Conservation (phyloP, 352 stramenopile species). For the Globisporangium rhizosaccharum region DNA sequence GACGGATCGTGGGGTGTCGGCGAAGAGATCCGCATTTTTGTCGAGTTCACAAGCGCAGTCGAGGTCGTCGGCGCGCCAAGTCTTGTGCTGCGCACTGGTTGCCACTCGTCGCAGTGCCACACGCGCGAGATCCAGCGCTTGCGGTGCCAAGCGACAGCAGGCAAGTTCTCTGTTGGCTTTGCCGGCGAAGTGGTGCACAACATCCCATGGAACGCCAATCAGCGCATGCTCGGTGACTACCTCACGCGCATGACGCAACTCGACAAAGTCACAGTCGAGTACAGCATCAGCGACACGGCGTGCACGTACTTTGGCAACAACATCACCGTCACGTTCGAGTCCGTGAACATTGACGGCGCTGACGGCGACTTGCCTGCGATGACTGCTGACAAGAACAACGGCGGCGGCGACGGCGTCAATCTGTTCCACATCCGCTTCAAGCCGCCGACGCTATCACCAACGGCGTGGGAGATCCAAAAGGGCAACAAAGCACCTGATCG, state of each 20-base stretch:
- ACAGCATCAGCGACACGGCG: conserved; percentile 49
- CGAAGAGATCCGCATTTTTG: conserved; percentile 51
- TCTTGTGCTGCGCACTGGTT: conserved; percentile 55
- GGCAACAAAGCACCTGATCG: conserved; percentile 35
- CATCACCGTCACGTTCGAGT: conserved; percentile 74
- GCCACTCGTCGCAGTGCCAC: conserved; percentile 38
- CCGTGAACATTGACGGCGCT: conserved; percentile 52
- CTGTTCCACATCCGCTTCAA: conserved; percentile 47
- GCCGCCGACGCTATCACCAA: conserved; percentile 31
- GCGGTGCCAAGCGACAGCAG: conserved; percentile 47
- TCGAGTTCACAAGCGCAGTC: conserved; percentile 68
- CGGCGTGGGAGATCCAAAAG: conserved; percentile 66
- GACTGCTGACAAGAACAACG: conserved; percentile 45
- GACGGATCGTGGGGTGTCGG: conserved; percentile 51
- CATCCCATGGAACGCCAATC: conserved; percentile 55
- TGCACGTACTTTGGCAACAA: conserved; percentile 82
- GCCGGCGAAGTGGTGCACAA: conserved; percentile 46
- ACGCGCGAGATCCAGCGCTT: conserved; percentile 59
- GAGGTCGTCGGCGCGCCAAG: conserved; percentile 45
- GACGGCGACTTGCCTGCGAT: conserved; percentile 68
- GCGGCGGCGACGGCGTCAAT: conserved; percentile 26
- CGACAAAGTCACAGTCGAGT: conserved; percentile 48
- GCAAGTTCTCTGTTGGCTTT: conserved; percentile 65
- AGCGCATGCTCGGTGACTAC: conserved; percentile 37
- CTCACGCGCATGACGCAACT: conserved; percentile 62